Evolutionary conservation across 106 monocot genomes (phyloP), one percentile per base, ranked within the genome.

Genomic region (Acorus calamus): DNA sequence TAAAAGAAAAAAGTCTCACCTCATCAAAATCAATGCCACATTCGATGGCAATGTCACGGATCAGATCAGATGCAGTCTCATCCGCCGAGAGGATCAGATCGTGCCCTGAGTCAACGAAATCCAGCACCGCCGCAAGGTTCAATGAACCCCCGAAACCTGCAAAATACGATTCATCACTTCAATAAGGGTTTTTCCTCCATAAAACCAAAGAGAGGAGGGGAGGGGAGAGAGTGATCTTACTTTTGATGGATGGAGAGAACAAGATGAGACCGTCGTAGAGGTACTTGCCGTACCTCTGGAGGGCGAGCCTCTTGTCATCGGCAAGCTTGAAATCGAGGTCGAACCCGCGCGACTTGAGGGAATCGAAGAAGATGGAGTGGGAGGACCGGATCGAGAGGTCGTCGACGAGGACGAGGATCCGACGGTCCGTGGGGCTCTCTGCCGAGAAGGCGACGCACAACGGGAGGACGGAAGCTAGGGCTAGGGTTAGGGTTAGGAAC

Each of bases 21-120:
- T 98, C 96, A 53, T 98, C 91, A 72, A 98, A 98, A 75, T 98
- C 88, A 56, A 79, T 81, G 2, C 91, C 91, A 53, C 85, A 91
- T n/a, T 98, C 96, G 0, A 87, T 74, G 6, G 91, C 96, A 47
- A 98, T 85, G 10, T 82, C 91, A 51, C 85, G 80, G 43, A 91
- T 77, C 66, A 98, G 62, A 69, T 91, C 85, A 5, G 96, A 91
- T 1, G 87, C 85, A 8, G 64, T 73, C 2, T 82, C 69, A 66
- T 85, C 91, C 14, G 83, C 96, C 3, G 81, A 85, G 68, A 98
- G 48, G 47, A 98, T 88, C 73, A 91, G 66, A 73, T 98, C 91
- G 50, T 76, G 85, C 11, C 96, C 96, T 7, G 85, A 68, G 67
- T 91, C 96, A 8, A 98, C 83, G 50, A 98, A 98, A 7, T 98